These are phyloP conservation scores for Camelina neglecta DNA, from an alignment of 345 rosid species.

Conservation along the genomic window DNA sequence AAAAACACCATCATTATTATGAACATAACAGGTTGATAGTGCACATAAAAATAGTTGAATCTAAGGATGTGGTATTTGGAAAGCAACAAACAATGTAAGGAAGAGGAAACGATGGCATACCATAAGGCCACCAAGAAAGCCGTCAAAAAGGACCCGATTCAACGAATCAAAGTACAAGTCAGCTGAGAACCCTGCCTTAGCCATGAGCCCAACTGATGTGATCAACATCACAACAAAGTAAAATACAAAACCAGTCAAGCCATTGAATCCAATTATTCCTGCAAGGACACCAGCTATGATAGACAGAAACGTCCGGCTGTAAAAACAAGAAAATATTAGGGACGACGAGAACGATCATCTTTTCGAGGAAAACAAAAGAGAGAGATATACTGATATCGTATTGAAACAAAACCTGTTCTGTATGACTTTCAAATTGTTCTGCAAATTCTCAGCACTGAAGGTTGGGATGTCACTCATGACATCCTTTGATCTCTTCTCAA, in stretches of 20 bases:
- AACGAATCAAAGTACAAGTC: conserved; percentile 78
- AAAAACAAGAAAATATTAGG: conserved; percentile 6
- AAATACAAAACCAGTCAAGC: conserved; percentile 77
- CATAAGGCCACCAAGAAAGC: conserved; percentile 92
- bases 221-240: conserved; percentile 86
- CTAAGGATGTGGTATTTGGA: not conserved
- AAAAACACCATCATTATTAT: conserved; percentile 12
- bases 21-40: not conserved
- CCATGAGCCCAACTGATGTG: conserved; percentile 79
- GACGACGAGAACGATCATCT: conserved; percentile 11
- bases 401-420: conserved; percentile 75
- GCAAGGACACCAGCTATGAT: conserved; percentile 89
- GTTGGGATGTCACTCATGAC: conserved; percentile 61
- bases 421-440: conserved; percentile 86
- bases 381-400: too few species aligned
- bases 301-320: conserved; percentile 95
- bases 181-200: conserved; percentile 83
- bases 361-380: not conserved
- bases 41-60: not conserved
- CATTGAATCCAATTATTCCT: conserved; percentile 87
- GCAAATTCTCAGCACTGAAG: conserved; percentile 79
- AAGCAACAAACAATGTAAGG: conserved; percentile 1
- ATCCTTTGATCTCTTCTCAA: conserved; percentile 71
- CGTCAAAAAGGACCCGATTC: conserved; percentile 78
- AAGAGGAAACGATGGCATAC: conserved; percentile 43